Evolutionary conservation across 495 filamentous ascomycete species (phyloP), one percentile per base, ranked within the genome.

Genomic region (Darksidea phi): DNA sequence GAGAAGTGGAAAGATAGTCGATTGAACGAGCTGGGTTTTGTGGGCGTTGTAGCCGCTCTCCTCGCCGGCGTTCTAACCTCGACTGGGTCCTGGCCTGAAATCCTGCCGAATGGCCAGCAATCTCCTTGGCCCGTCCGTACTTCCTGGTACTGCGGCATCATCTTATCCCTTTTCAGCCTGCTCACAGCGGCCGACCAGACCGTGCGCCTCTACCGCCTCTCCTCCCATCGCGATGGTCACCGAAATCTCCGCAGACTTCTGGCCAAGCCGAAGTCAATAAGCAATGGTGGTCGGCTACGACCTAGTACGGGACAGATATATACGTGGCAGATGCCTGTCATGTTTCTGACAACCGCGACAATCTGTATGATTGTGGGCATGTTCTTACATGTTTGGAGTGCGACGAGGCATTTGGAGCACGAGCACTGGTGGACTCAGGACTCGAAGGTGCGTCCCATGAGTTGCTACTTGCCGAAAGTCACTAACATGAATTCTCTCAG

Each of bases 1-100:
- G 45, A 64, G 46, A 60, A 23, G 28, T 72, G 70, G 70, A 55
- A 45, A 6, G 62, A 70, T 37, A 58, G 65, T 48, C 59, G 63
- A 54, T 45, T 72, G 17, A 32, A 49, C 12, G 70, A 72, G 48
- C 42, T 72, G 48, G 70, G 60, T 52, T 72, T 72, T 47, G 54
- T 72, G 25, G 70, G 70, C 25, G 45, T 70, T 37, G 68, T 72
- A 41, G 36, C 67, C 18, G 67, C 66, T 21, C 67, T 73, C 17
- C 54, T 73, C 0, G 59, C 67, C 13, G 67, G 62, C 15, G 57
- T 61, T 28, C 49, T 70, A 12, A 71, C 70, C 25, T 67, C 67
- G 6, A 73, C 70, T 13, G 69, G 67, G 12, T 70, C 66, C 21
- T 73, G 71, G 69, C 69, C 71, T 2, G 53, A 41, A 41, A 54